phyloP scores from a whole-genome alignment of 2,329 filamentous ascomycete genomes.

The Elsinoe arachidis region DNA sequence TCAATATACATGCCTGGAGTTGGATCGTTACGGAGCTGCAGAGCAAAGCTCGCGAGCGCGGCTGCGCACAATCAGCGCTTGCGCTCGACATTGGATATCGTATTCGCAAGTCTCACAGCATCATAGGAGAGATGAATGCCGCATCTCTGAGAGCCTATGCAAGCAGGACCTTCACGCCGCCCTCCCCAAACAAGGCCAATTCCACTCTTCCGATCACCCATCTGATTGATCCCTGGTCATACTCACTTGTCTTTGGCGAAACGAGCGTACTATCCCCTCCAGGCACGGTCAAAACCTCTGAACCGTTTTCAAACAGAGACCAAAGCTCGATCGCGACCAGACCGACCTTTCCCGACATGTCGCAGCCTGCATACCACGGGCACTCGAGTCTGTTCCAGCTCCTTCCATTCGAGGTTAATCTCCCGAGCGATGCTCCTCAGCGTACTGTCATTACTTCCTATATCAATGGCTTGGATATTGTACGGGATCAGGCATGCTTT shows the following conservation, averaged over 20 bases:
- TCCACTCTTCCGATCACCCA: too few relatives aligned
- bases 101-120: not conserved
- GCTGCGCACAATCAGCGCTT: too few relatives aligned
- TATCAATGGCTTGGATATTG: constrained; percentile 15
- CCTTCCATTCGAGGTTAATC: too few relatives aligned
- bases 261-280: not conserved
- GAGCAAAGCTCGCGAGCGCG: not conserved
- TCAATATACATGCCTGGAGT: not conserved
- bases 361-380: not conserved
- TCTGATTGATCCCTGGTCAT: not conserved
- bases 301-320: not conserved
- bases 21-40: not conserved
- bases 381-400: too few relatives aligned
- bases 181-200: too few relatives aligned
- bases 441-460: constrained; percentile 17
- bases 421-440: too few relatives aligned
- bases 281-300: not conserved
- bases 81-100: not conserved
- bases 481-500: not conserved
- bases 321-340: not conserved
- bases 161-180: too few relatives aligned
- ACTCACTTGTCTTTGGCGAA: not conserved
- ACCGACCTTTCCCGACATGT: not conserved
- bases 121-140: not conserved
- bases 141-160: not conserved